A percentile compares a stretch with the other conserved stretches of the same genome.
phyloP scores from a whole-genome alignment of 192 early-diverging fungal genomes.

The Diversispora epigaea region DNA sequence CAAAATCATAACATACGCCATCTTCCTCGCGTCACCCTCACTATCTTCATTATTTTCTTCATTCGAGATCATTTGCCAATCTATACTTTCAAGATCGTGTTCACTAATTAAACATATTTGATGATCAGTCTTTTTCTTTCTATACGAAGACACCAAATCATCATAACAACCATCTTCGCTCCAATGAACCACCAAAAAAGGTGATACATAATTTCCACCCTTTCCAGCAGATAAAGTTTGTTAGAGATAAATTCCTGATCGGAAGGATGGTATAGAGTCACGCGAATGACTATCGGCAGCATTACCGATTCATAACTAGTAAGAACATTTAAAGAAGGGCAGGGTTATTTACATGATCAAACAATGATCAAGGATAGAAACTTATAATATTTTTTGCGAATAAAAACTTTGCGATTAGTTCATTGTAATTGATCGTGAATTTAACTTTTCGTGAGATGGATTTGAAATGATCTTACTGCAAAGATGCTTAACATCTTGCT shows the following conservation, averaged over 20 bases:
- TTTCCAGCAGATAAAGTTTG: not conserved
- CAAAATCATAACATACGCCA: slow-evolving; percentile 10
- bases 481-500: slow-evolving; percentile 3
- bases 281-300: not conserved
- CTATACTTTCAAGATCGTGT: slow-evolving; percentile 10
- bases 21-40: not conserved
- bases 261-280: not conserved
- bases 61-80: slow-evolving; percentile 10
- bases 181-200: slow-evolving; percentile 32
- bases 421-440: not conserved
- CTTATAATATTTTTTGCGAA: slow-evolving; percentile 16
- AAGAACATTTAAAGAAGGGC: too few species aligned
- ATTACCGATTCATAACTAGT: too few species aligned
- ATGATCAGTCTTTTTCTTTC: slow-evolving; percentile 30
- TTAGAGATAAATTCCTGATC: slow-evolving; percentile 23
- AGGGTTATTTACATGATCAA: too few species aligned
- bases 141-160: slow-evolving; percentile 21
- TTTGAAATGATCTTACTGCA: slow-evolving; percentile 21
- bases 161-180: slow-evolving; percentile 34
- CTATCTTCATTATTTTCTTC: not conserved
- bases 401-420: slow-evolving; percentile 28
- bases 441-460: slow-evolving; percentile 14
- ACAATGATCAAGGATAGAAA: too few species aligned
- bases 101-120: slow-evolving; percentile 26
- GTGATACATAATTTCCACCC: not conserved